Evolutionary conservation across 257 asterid species (phyloP).

Genomic region (Euphrasia confusa): DNA sequence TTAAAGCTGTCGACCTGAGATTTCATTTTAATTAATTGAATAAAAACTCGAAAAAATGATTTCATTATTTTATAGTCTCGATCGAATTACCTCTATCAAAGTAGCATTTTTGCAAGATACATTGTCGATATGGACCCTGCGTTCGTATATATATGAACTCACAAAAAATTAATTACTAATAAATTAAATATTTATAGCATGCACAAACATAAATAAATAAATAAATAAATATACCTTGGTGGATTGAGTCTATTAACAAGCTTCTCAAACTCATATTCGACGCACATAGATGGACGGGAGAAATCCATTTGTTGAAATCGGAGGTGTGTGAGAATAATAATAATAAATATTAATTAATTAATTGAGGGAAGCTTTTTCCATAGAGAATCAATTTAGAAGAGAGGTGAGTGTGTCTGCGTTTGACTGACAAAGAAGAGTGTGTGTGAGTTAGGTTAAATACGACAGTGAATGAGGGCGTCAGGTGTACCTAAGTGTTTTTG

Average conservation of each 20-base stretch:
- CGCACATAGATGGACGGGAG: slow-evolving; percentile 54
- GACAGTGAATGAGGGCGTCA: not conserved
- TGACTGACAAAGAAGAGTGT: not conserved
- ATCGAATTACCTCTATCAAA: slow-evolving; percentile 32
- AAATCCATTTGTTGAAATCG: slow-evolving; percentile 38
- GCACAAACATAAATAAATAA: not conserved
- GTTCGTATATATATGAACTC: not conserved
- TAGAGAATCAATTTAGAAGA: not conserved
- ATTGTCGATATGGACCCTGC: slow-evolving; percentile 47
- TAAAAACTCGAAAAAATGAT: not conserved
- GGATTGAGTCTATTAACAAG: slow-evolving; percentile 77
- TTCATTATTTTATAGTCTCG: no score
- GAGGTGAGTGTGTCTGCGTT: not conserved
- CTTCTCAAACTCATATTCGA: slow-evolving; percentile 74
- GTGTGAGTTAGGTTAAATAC: not conserved
- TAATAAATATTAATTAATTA: not conserved
- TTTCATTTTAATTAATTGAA: not conserved
- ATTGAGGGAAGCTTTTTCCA: not conserved
- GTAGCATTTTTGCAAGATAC: slow-evolving; percentile 36
- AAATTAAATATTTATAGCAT: not conserved
- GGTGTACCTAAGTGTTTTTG: not conserved
- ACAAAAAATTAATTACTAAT: slow-evolving; percentile 20
- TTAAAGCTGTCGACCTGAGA: slow-evolving; percentile 81
- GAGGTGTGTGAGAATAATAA: not conserved
- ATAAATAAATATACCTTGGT: slow-evolving; percentile 45